Evolutionary conservation across 768 basidiomycete genomes (phyloP).

Genomic region (Boletus reticulatus): DNA sequence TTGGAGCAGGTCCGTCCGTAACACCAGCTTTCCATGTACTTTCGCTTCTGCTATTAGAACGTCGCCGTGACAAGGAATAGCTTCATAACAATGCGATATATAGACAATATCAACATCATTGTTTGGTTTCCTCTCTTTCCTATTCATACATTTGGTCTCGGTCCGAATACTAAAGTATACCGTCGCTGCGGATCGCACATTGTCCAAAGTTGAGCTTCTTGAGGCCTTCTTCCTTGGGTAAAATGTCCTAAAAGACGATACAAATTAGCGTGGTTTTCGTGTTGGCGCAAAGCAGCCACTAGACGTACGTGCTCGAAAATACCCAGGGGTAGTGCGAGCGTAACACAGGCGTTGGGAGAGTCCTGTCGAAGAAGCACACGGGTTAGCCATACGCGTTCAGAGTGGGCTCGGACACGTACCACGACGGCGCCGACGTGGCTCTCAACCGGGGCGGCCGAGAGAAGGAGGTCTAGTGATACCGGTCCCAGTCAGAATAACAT

Average conservation of each 20-base stretch:
- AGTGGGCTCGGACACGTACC: slow-evolving; percentile 36
- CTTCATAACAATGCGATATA: background rate
- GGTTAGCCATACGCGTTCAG: background rate
- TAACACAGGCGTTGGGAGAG: slow-evolving; percentile 77
- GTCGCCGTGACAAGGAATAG: background rate
- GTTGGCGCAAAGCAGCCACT: background rate
- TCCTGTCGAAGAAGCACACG: slow-evolving; percentile 39
- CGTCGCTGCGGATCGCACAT: slow-evolving; percentile 65
- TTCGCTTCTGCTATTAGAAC: background rate
- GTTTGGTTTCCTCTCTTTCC: background rate
- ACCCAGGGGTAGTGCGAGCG: slow-evolving; percentile 68
- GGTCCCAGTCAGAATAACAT: background rate
- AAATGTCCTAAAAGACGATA: slow-evolving; percentile 49
- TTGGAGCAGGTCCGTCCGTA: slow-evolving; percentile 11
- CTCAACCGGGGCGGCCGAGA: slow-evolving; percentile 70
- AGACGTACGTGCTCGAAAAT: slow-evolving; percentile 68
- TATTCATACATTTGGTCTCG: background rate
- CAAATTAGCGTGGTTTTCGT: background rate
- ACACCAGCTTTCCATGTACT: background rate
- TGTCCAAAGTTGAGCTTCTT: slow-evolving; percentile 59
- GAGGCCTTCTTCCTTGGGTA: slow-evolving; percentile 63
- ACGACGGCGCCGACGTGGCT: slow-evolving; percentile 70
- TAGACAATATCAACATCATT: background rate
- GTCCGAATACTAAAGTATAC: slow-evolving; percentile 21
- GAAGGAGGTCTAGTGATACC: slow-evolving; percentile 49